Conservation (phyloP, 2,329 filamentous ascomycete species). For the Chrysosporium queenslandicum region DNA sequence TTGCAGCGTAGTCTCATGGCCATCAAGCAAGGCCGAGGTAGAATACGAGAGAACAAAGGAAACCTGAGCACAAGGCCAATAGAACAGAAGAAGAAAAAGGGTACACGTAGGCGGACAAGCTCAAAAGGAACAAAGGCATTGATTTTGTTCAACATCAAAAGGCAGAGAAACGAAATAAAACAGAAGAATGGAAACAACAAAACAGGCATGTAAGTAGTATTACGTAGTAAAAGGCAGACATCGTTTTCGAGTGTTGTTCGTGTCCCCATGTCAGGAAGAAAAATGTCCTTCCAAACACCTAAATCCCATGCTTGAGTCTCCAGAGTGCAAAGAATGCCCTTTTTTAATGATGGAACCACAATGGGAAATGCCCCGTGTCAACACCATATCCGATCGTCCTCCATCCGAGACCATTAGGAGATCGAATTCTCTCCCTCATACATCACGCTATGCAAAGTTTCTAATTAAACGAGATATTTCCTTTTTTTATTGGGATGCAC, state of each 20-base stretch:
- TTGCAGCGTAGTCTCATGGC: constrained; percentile 9
- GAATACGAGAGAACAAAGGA: background rate
- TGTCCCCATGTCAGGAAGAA: constrained; percentile 4
- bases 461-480: background rate
- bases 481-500: constrained; percentile 41
- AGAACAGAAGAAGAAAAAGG: background rate
- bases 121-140: background rate
- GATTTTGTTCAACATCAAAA: background rate
- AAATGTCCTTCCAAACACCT: constrained; percentile 9
- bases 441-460: constrained; percentile 4
- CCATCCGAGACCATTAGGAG: constrained; percentile 4
- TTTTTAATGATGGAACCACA: background rate
- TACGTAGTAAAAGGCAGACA: constrained; percentile 7
- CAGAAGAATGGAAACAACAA: background rate
- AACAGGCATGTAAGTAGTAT: background rate
- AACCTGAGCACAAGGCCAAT: background rate
- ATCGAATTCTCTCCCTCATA: constrained; percentile 1
- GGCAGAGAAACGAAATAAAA: background rate
- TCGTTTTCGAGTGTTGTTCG: background rate
- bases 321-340: background rate
- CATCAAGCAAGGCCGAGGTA: constrained; percentile 1
- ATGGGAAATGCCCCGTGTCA: background rate
- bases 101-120: background rate
- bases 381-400: constrained; percentile 5
- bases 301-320: constrained; percentile 8